Evolutionary conservation across 2,329 filamentous ascomycete genomes (phyloP).

Genomic region (Leptosphaerulina australis): DNA sequence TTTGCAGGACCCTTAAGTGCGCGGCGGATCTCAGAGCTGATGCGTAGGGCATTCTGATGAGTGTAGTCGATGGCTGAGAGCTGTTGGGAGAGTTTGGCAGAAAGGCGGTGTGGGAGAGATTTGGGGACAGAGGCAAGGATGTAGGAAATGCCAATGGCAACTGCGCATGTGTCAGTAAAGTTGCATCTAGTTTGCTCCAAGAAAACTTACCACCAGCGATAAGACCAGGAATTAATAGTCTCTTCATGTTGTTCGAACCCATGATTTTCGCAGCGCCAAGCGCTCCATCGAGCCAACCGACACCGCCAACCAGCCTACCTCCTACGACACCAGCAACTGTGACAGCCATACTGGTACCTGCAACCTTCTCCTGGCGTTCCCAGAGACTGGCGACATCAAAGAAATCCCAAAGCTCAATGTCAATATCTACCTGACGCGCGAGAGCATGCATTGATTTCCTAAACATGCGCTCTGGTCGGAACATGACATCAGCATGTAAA

Average conservation of each 20-base stretch:
- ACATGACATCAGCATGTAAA: conserved; percentile 77
- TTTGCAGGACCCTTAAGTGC: conserved; percentile 87
- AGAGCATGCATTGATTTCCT: conserved; percentile 78
- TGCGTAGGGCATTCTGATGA: conserved; percentile 83
- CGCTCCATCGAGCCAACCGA: conserved; percentile 87
- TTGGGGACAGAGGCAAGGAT: conserved; percentile 85
- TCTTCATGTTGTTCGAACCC: conserved; percentile 79
- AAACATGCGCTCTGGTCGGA: conserved; percentile 95
- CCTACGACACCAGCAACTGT: conserved; percentile 88
- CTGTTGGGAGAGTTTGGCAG: conserved; percentile 80
- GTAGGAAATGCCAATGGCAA: conserved; percentile 76
- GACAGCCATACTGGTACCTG: conserved; percentile 91
- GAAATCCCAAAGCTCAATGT: conserved; percentile 91
- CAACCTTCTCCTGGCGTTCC: conserved; percentile 92
- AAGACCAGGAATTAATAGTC: conserved; percentile 79
- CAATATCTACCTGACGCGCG: conserved; percentile 82
- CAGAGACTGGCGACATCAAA: conserved; percentile 83
- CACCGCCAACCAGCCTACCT: conserved; percentile 78
- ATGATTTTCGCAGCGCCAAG: conserved; percentile 80
- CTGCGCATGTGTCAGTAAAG: conserved; percentile 52
- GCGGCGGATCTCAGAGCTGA: conserved; percentile 83
- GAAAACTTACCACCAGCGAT: conserved; percentile 73
- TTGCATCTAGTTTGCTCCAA: neutral
- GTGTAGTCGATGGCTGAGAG: conserved; percentile 88
- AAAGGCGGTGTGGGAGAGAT: conserved; percentile 84